A percentile compares a stretch with the other conserved stretches of the same genome.
phyloP scores from a whole-genome alignment of 352 stramenopile species.

The Phytopythium vexans region DNA sequence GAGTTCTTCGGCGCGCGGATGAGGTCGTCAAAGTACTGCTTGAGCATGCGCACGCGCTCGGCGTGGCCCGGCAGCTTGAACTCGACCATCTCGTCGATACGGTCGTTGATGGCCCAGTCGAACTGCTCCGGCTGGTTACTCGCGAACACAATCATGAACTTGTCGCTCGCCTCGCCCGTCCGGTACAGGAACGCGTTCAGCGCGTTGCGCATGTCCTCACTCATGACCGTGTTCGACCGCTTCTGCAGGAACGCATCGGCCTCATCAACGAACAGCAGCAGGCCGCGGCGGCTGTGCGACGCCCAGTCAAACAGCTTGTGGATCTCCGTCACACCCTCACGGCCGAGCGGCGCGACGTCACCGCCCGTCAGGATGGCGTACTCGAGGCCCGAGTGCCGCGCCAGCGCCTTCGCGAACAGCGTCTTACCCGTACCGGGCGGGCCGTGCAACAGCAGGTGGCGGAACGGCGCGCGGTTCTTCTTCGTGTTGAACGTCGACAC shows the following conservation, averaged over 20 bases:
- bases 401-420: slow-evolving; percentile 97
- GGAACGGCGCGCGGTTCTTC: slow-evolving; percentile 97
- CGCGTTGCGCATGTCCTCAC: slow-evolving; percentile 98
- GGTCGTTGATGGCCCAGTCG: slow-evolving; percentile 98
- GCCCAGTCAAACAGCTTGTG: slow-evolving; percentile 99
- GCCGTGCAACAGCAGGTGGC: slow-evolving; percentile 97
- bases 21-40: slow-evolving; percentile 98
- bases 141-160: slow-evolving; percentile 99
- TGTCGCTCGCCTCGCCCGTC: slow-evolving; percentile 96
- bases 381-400: slow-evolving; percentile 95
- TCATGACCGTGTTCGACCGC: slow-evolving; percentile 91
- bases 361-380: slow-evolving; percentile 99
- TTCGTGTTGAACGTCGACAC: slow-evolving; percentile 98
- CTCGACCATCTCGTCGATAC: slow-evolving; percentile 99
- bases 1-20: slow-evolving; percentile 87
- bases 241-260: slow-evolving; percentile 99
- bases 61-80: slow-evolving; percentile 93
- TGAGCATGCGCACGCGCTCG: slow-evolving; percentile 97
- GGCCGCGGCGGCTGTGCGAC: slow-evolving; percentile 91
- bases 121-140: slow-evolving; percentile 99
- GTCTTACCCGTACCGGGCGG: slow-evolving; percentile 99
- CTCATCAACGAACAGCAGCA: slow-evolving; percentile 99
- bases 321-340: slow-evolving; percentile 98
- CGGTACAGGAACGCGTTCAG: slow-evolving; percentile 99
- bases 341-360: slow-evolving; percentile 97